Evolutionary conservation across 2,329 filamentous ascomycete species (phyloP).

Genomic region (Aureobasidium melanogenum): DNA sequence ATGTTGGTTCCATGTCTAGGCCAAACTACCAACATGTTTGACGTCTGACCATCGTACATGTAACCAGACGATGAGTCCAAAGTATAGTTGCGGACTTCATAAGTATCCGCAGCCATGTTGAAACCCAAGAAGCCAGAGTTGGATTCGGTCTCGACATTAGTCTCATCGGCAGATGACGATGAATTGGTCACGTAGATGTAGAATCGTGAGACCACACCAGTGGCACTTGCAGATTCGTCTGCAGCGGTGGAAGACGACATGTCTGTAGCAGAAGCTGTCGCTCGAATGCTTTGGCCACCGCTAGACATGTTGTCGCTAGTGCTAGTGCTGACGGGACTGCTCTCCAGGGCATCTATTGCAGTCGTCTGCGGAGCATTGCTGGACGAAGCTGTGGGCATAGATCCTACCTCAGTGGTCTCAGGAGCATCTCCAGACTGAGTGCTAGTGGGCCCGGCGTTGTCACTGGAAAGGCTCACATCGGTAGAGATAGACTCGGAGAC

Average conservation of each 20-base stretch:
- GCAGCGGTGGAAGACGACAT: not conserved
- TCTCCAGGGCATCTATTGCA: not conserved
- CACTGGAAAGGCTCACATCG: not conserved
- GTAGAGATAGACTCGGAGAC: not conserved
- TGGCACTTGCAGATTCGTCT: not conserved
- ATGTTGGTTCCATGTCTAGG: not conserved
- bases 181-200: slow-evolving; percentile 6
- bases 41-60: not conserved
- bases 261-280: not conserved
- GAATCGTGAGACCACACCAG: not conserved
- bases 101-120: not conserved
- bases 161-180: slow-evolving; percentile 6
- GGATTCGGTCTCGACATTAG: not conserved
- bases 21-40: not conserved
- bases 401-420: too few relatives aligned
- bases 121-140: not conserved
- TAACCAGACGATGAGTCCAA: not conserved
- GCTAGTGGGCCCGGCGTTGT: not conserved
- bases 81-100: not conserved
- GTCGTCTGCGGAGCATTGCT: not conserved
- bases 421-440: not conserved
- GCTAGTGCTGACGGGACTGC: not conserved
- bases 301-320: not conserved
- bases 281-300: not conserved
- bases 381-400: not conserved